These are phyloP conservation scores for Vaucheria bursata DNA, from an alignment of 352 stramenopile genomes.

Conservation along the genomic window DNA sequence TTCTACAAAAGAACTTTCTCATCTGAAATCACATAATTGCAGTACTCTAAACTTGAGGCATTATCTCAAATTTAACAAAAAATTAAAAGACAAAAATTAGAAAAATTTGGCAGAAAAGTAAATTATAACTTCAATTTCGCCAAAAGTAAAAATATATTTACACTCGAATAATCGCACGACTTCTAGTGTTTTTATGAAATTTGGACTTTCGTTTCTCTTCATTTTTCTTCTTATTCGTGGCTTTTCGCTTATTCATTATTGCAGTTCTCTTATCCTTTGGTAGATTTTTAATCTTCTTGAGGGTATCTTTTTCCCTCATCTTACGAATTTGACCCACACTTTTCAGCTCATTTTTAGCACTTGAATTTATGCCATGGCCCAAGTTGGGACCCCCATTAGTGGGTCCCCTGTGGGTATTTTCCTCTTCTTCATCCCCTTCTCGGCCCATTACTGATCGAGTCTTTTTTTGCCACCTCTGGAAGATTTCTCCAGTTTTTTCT, in stretches of 20 bases:
- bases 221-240: not conserved
- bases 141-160: too few species aligned
- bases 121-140: too few species aligned
- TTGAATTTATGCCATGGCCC: conserved; percentile 1
- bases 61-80: too few species aligned
- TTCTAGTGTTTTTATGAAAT: not conserved
- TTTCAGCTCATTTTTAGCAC: conserved; percentile 31
- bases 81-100: too few species aligned
- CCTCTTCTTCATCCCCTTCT: conserved; percentile 34
- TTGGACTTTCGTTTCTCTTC: not conserved
- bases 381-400: conserved; percentile 6
- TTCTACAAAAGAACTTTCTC: too few species aligned
- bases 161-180: not conserved
- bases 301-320: conserved; percentile 14
- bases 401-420: not conserved
- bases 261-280: conserved; percentile 30
- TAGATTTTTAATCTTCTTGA: conserved; percentile 30
- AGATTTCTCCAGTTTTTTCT: conserved; percentile 63
- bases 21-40: too few species aligned
- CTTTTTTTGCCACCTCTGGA: conserved; percentile 81
- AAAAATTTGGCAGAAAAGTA: too few species aligned
- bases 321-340: conserved; percentile 41
- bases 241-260: conserved; percentile 12
- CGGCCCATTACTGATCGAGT: conserved; percentile 22
- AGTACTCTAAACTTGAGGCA: too few species aligned